Evolutionary conservation across 106 monocot genomes (phyloP).

Genomic region (Allium fistulosum): DNA sequence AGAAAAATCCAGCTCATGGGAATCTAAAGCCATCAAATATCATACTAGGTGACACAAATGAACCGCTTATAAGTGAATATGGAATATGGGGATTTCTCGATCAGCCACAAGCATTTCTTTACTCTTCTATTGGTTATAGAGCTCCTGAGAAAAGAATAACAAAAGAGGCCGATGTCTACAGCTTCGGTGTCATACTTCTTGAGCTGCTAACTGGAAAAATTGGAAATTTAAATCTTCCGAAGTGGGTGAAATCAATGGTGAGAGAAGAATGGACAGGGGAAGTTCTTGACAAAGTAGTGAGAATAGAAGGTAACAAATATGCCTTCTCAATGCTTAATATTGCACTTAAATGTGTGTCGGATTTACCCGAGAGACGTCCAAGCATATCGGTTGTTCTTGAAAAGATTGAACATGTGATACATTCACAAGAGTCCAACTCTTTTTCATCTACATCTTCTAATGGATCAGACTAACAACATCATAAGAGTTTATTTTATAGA

Average conservation of each 20-base stretch:
- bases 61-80: conserved; percentile 17
- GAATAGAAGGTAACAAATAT: conserved; percentile 5
- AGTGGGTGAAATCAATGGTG: conserved; percentile 25
- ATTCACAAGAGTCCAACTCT: conserved; percentile 6
- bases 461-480: conserved; percentile 5
- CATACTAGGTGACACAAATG: conserved; percentile 10
- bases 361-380: conserved; percentile 10
- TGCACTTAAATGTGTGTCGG: conserved; percentile 12
- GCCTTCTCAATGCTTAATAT: conserved; percentile 17
- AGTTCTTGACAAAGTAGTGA: conserved; percentile 19
- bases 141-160: conserved; percentile 11
- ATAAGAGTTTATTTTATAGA: not conserved
- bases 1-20: conserved; percentile 9
- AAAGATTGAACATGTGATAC: conserved; percentile 14
- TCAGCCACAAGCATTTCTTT: conserved; percentile 2
- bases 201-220: conserved; percentile 16
- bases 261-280: conserved; percentile 26
- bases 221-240: conserved; percentile 8
- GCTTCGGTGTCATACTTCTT: conserved; percentile 19
- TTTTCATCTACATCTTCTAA: conserved; percentile 12
- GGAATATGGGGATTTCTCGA: conserved; percentile 12
- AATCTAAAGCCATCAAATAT: conserved; percentile 17
- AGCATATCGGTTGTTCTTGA: conserved; percentile 15
- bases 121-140: conserved; percentile 11
- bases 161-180: conserved; percentile 14